A percentile compares a stretch with the other conserved stretches of the same genome.
Evolutionary conservation across 164 flowering plant species (phyloP).

Genomic region (Houttuynia cordata): DNA sequence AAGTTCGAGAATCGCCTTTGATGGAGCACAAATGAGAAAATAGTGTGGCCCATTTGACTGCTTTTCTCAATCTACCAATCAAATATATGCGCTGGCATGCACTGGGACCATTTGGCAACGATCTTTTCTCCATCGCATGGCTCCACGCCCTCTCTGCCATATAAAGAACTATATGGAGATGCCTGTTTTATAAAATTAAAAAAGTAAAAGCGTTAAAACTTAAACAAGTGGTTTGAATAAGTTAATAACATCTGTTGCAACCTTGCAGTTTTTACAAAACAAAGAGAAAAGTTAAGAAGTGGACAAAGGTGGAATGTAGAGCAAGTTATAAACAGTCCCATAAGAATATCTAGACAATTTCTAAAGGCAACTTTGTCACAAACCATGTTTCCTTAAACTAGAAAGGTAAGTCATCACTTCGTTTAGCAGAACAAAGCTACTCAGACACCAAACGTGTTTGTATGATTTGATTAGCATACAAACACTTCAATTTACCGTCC

Average conservation of each 20-base stretch:
- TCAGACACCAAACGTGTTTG: too few relatives aligned
- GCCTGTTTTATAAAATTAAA: conserved; percentile 32
- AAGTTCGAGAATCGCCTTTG: conserved; percentile 91
- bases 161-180: conserved; percentile 80
- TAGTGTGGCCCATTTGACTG: conserved; percentile 81
- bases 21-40: conserved; percentile 76
- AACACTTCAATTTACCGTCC: background rate
- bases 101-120: conserved; percentile 83
- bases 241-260: too few relatives aligned
- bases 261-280: background rate
- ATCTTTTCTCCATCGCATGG: conserved; percentile 98
- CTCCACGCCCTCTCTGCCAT: conserved; percentile 98
- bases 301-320: background rate
- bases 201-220: background rate
- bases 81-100: conserved; percentile 78
- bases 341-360: too few relatives aligned
- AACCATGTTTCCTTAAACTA: too few relatives aligned
- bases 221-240: background rate
- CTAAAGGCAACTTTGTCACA: too few relatives aligned
- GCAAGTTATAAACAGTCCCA: background rate
- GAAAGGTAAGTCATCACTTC: too few relatives aligned
- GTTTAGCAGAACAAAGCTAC: too few relatives aligned
- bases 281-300: background rate
- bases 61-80: conserved; percentile 84
- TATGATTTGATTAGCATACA: too few relatives aligned